Evolutionary conservation across 345 rosid species (phyloP).

Genomic region (Eucalyptus fibrosa): DNA sequence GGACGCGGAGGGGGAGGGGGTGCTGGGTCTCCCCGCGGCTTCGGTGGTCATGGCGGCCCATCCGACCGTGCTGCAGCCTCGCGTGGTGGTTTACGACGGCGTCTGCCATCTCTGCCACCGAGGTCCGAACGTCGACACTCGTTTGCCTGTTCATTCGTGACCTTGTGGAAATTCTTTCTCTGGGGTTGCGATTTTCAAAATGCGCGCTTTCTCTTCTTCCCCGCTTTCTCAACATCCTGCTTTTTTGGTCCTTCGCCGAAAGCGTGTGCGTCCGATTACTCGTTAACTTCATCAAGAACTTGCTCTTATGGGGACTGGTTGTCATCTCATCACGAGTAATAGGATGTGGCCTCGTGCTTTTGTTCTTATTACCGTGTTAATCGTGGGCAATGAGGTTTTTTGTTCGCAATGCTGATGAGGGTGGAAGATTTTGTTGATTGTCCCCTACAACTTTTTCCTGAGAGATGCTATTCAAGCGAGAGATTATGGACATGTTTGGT

Average conservation of each 20-base stretch:
- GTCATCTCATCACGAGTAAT: neutral
- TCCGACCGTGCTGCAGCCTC: conserved; percentile 65
- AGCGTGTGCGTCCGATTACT: neutral
- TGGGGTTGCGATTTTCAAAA: neutral
- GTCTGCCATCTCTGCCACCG: conserved; percentile 96
- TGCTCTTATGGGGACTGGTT: neutral
- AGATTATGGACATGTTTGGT: neutral
- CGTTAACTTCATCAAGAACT: neutral
- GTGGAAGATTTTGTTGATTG: neutral
- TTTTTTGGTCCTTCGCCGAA: neutral
- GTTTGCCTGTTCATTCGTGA: neutral
- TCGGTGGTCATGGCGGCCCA: conserved; percentile 12
- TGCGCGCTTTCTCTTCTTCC: neutral
- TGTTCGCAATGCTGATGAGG: neutral
- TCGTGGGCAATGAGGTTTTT: neutral
- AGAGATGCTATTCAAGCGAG: neutral
- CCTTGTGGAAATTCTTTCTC: neutral
- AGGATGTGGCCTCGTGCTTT: neutral
- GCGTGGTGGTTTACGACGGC: conserved; percentile 87
- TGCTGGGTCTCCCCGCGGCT: conserved; percentile 9
- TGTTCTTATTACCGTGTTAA: neutral
- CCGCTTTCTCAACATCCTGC: neutral
- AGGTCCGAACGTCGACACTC: conserved; percentile 20
- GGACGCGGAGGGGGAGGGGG: conserved; percentile 15
- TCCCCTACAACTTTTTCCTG: rapidly evolving